These are phyloP conservation scores for Pestalotiopsis sp. DNA, from an alignment of 2,329 filamentous ascomycete genomes.

Conservation along the genomic window DNA sequence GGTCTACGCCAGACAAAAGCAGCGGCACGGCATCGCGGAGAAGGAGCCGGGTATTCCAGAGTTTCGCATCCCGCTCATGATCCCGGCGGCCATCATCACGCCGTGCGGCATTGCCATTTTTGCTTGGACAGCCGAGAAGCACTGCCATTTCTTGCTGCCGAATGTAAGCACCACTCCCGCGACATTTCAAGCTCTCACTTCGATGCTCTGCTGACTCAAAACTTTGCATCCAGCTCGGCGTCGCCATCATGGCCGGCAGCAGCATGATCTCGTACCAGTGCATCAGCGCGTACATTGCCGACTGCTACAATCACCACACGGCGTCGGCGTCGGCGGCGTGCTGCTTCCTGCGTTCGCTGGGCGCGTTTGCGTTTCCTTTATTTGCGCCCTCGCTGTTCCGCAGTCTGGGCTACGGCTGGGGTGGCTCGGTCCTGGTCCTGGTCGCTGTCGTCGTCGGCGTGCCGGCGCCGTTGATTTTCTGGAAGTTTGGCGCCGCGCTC, in stretches of 20 bases:
- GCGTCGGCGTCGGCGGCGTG: slow-evolving; percentile 8
- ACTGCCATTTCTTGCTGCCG: background rate
- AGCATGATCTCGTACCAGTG: slow-evolving; percentile 12
- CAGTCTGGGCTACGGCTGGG: slow-evolving; percentile 9
- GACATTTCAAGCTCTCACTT: background rate
- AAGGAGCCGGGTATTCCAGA: slow-evolving; percentile 34
- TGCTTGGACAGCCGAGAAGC: background rate
- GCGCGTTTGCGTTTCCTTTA: slow-evolving; percentile 3
- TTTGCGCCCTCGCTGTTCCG: slow-evolving; percentile 7
- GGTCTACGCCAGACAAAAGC: slow-evolving; percentile 41
- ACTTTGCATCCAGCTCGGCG: background rate
- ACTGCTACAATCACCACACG: slow-evolving; percentile 7
- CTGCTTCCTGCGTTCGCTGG: background rate
- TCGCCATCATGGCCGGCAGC: slow-evolving; percentile 9
- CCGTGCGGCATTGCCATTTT: slow-evolving; percentile 1
- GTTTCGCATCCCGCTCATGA: slow-evolving; percentile 40
- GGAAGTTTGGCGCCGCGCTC: slow-evolving; percentile 3
- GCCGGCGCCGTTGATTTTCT: slow-evolving; percentile 8
- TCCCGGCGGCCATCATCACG: slow-evolving; percentile 33
- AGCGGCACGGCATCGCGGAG: slow-evolving; percentile 29
- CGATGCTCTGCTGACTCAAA: background rate
- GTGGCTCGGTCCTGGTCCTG: background rate
- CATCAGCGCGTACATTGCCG: slow-evolving; percentile 10
- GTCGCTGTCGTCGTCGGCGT: background rate
- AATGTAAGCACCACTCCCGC: slow-evolving; percentile 1